phyloP scores from a whole-genome alignment of 2,329 filamentous ascomycete species.

The Westerdykella aurantiaca region DNA sequence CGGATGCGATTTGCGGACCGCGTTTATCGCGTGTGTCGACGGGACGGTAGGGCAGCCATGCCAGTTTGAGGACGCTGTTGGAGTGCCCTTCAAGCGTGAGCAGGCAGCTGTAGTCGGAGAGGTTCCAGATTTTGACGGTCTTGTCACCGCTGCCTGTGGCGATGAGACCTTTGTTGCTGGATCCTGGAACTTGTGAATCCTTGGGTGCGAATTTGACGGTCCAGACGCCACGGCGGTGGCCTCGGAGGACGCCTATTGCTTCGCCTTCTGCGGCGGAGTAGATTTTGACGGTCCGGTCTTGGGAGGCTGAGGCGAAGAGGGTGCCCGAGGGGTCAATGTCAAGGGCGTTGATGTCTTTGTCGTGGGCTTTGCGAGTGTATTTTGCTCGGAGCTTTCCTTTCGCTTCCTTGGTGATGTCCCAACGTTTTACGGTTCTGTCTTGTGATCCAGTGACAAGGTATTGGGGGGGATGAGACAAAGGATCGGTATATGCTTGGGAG shows the following conservation, averaged over 20 bases:
- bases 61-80: slow-evolving; percentile 88
- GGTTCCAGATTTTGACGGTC: slow-evolving; percentile 90
- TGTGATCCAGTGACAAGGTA: slow-evolving; percentile 91
- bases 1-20: slow-evolving; percentile 70
- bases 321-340: slow-evolving; percentile 68
- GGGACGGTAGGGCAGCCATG: slow-evolving; percentile 63
- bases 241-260: slow-evolving; percentile 81
- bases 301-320: slow-evolving; percentile 93
- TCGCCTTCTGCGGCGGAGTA: slow-evolving; percentile 90
- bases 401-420: slow-evolving; percentile 59
- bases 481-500: slow-evolving; percentile 65
- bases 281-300: slow-evolving; percentile 95
- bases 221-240: slow-evolving; percentile 94
- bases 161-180: slow-evolving; percentile 69
- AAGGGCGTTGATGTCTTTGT: slow-evolving; percentile 97
- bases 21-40: slow-evolving; percentile 45
- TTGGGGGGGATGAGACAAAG: slow-evolving; percentile 70
- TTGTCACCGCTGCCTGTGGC: slow-evolving; percentile 94
- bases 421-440: slow-evolving; percentile 91
- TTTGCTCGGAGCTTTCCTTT: slow-evolving; percentile 59
- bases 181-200: slow-evolving; percentile 56
- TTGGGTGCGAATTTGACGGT: slow-evolving; percentile 83
- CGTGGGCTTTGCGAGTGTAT: slow-evolving; percentile 92
- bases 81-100: slow-evolving; percentile 94
- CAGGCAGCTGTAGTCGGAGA: slow-evolving; percentile 86